Base-by-base conservation (phyloP, 2,329 filamentous ascomycete genomes). In the Diaporthe ilicicola region DNA sequence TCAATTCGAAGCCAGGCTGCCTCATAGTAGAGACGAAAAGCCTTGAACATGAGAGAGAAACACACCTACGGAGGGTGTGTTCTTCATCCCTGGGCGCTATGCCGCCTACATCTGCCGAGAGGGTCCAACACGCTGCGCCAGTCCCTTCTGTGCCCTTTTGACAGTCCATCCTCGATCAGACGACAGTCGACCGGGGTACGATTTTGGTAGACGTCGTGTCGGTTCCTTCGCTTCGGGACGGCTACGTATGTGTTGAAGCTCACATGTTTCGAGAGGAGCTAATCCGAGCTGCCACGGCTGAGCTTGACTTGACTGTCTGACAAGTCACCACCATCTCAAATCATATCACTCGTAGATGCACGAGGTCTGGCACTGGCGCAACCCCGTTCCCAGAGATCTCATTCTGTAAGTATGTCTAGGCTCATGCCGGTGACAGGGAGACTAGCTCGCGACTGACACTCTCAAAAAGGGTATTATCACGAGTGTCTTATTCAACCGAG, bases 381-480 rank as follows among this genome's bases (percentile, higher is more conserved):
- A 9, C 32, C 51, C 15, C n/a, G 24, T 56, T n/a, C 29, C 22
- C n/a, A 34, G 27, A 39, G 24, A 46, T 53, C 59, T 67, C 64
- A 67, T 54, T 55, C 48, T 67, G 64, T 37, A 55, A 55, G 64
- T 37, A 39, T 37, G n/a, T 46, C 56, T 50, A 64, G 44, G 59
- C 44, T 50, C 29, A 50, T 64, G 42, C 59, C 44, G 59, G 59
- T 64, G 59, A 34, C 44, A 64, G 44, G 34, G 51, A 67, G 29
- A 55, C 51, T 56, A 56, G 37, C 32, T 56, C 65, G 51, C 51
- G 29, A 67, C 65, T 56, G 34, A 46, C 51, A 48, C 51, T 67
- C 65, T 55, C 51, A 56, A 56, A 67, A 67, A 56, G 65, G 65
- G 51, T 50, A 67, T 67, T 48, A 67, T 67, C 51, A 67, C 37